Conservation (phyloP, 1,139 yeast species). For the Candida sp. region DNA sequence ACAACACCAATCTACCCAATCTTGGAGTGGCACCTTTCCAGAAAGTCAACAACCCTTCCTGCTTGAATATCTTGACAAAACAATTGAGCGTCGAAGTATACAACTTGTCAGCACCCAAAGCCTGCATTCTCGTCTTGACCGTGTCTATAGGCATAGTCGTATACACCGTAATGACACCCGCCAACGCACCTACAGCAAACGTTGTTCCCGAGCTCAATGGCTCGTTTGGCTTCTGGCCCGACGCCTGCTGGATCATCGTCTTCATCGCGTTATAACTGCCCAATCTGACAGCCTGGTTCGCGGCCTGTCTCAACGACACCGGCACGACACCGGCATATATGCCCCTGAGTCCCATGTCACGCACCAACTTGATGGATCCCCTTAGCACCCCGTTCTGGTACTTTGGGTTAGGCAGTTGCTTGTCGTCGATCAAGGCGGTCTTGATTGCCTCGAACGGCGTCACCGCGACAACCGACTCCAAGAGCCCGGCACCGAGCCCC, state of each 20-base stretch:
- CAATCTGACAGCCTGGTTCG: conserved; percentile 92
- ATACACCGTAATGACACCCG: conserved; percentile 93
- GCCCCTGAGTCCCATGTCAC: conserved; percentile 83
- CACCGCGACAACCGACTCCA: conserved; percentile 92
- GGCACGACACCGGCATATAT: conserved; percentile 91
- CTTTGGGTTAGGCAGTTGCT: conserved; percentile 73
- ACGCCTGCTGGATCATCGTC: conserved; percentile 75
- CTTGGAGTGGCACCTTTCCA: conserved; percentile 99
- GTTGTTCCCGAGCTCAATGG: conserved; percentile 84
- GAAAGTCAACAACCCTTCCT: conserved; percentile 91
- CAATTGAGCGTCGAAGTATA: conserved; percentile 84
- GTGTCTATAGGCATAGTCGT: conserved; percentile 99
- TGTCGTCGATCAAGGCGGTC: conserved; percentile 95
- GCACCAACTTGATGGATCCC: conserved; percentile 66
- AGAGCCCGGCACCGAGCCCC: conserved; percentile 94
- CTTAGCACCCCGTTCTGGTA: conserved; percentile 71
- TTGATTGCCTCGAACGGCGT: conserved; percentile 98
- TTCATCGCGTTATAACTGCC: conserved; percentile 94
- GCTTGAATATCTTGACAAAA: conserved; percentile 75
- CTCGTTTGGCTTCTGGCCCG: conserved; percentile 64
- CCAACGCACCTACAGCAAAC: conserved; percentile 89
- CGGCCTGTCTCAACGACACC: conserved; percentile 94
- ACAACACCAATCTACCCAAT: conserved; percentile 85
- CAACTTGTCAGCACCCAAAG: conserved; percentile 74
- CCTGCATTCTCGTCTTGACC: conserved; percentile 98